Conservation (phyloP, 1,139 yeast genomes). For the Casaregolazyma suthepensis region DNA sequence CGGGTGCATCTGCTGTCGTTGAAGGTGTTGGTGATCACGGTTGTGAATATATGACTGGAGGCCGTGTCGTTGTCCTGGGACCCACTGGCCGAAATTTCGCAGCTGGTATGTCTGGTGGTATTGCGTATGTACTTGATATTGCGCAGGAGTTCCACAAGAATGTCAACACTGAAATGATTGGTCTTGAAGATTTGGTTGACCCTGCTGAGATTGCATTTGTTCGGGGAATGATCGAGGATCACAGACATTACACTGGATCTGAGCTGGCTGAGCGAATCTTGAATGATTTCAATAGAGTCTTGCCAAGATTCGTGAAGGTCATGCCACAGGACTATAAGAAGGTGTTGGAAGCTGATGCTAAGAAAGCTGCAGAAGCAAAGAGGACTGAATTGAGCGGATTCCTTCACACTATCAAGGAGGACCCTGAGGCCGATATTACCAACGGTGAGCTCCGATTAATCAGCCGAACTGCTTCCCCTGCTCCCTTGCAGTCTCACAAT, state of each 20-base stretch:
- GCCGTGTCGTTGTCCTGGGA: constrained; percentile 91
- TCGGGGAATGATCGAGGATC: constrained; percentile 90
- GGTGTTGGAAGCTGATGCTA: constrained; percentile 75
- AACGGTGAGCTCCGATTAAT: constrained; percentile 56
- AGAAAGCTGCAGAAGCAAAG: constrained; percentile 61
- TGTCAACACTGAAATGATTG: constrained; percentile 80
- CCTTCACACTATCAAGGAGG: constrained; percentile 65
- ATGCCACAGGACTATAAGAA: constrained; percentile 87
- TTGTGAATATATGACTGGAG: constrained; percentile 99
- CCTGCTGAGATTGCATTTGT: constrained; percentile 92
- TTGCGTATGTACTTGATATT: constrained; percentile 91
- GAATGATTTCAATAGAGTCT: constrained; percentile 77
- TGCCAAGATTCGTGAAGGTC: constrained; percentile 89
- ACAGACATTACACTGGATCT: constrained; percentile 89
- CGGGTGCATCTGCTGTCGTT: constrained; percentile 95
- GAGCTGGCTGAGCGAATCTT: constrained; percentile 81
- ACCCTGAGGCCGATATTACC: constrained; percentile 80
- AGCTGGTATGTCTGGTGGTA: constrained; percentile 99
- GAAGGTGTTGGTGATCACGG: constrained; percentile 99
- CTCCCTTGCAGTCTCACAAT: constrained; percentile 27
- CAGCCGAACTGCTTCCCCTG: constrained; percentile 20
- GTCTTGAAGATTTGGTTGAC: constrained; percentile 67
- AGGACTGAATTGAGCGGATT: constrained; percentile 42
- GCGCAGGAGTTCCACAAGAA: constrained; percentile 84
- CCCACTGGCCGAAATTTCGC: constrained; percentile 93